Evolutionary conservation across 768 basidiomycete genomes (phyloP).

Genomic region (Xerocomellus intermedius): DNA sequence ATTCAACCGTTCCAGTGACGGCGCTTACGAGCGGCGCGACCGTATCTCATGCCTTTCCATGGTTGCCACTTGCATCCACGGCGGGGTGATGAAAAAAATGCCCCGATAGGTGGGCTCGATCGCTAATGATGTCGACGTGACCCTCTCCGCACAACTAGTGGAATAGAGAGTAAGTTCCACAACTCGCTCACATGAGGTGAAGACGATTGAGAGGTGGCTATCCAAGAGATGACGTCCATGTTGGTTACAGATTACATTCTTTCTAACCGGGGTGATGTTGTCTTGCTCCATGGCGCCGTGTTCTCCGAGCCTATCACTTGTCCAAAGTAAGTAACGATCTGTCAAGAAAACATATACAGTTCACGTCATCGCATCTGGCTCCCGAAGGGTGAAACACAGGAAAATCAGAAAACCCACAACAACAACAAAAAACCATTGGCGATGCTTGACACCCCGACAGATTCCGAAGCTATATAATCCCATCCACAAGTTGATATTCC

Average conservation of each 20-base stretch:
- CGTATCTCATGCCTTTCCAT: not conserved
- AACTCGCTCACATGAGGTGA: not conserved
- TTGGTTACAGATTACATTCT: not conserved
- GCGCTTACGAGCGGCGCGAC: not conserved
- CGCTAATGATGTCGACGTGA: not conserved
- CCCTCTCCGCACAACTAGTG: not conserved
- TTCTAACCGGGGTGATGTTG: not conserved
- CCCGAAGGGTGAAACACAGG: not conserved
- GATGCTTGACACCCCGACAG: not conserved
- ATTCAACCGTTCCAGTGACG: not conserved
- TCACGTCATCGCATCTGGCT: conserved; percentile 9
- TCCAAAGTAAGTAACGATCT: conserved; percentile 9
- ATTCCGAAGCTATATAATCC: conserved; percentile 20
- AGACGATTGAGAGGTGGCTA: not conserved
- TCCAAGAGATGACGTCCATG: not conserved
- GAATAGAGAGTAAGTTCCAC: not conserved
- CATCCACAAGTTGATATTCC: not conserved
- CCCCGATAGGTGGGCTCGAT: not conserved
- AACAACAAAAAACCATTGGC: not conserved
- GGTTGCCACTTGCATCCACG: not conserved
- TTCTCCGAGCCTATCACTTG: not conserved
- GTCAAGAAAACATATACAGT: conserved; percentile 1
- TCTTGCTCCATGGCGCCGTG: conserved; percentile 19
- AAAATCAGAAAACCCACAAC: not conserved
- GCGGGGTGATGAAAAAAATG: too few species aligned